Conservation (phyloP, 2,329 filamentous ascomycete species). For the Monilinia aucupariae region DNA sequence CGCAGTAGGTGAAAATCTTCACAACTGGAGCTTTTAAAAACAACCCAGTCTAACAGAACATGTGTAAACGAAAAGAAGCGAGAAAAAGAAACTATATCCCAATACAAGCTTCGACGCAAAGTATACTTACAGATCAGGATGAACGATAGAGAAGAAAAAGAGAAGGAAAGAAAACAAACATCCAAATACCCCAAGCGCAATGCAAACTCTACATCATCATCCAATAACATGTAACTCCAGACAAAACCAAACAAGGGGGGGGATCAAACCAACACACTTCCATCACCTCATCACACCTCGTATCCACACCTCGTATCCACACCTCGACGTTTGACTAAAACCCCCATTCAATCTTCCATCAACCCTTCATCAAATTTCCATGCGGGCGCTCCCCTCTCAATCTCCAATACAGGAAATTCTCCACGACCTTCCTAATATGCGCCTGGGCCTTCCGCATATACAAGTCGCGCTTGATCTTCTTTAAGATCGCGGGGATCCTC, state of each 20-base stretch:
- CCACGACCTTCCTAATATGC: neutral
- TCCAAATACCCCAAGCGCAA: neutral
- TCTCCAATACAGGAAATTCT: constrained; percentile 15
- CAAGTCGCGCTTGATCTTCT: neutral
- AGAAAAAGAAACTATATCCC: neutral
- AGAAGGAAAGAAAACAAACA: neutral
- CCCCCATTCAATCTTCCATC: neutral
- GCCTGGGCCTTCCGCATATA: neutral
- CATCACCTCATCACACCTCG: neutral
- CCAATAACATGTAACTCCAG: neutral
- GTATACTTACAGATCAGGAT: neutral
- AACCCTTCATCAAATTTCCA: neutral
- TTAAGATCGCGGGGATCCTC: neutral
- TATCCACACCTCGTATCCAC: neutral
- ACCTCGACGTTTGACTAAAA: neutral
- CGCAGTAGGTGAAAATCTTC: neutral
- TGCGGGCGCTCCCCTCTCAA: neutral
- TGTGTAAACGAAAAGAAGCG: neutral
- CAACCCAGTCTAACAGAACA: neutral
- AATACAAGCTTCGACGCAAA: neutral
- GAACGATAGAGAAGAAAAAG: neutral
- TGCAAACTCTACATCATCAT: neutral
- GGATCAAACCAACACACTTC: neutral
- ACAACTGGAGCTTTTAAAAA: neutral
- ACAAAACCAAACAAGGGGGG: neutral